Percentiles rank a stretch among this genome's conserved stretches.
phyloP scores from a whole-genome alignment of 2,329 filamentous ascomycete species.

The Rhynchosporium secalis region DNA sequence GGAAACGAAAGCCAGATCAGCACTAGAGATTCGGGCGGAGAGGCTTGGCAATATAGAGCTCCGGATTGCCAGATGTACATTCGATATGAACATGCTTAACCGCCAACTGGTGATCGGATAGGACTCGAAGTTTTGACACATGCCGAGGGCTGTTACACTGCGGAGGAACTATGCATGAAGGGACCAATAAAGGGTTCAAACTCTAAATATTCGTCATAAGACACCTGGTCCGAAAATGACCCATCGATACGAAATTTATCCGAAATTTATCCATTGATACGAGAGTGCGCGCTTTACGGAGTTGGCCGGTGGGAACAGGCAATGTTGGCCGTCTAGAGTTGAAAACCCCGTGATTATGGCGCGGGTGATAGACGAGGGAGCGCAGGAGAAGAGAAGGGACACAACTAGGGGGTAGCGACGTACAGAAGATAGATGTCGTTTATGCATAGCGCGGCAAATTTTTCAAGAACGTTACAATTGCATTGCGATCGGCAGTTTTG shows the following conservation, averaged over 20 bases:
- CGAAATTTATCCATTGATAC: neutral
- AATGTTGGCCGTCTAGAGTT: neutral
- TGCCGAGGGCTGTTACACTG: neutral
- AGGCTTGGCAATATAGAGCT: neutral
- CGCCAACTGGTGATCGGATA: neutral
- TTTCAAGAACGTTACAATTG: slow-evolving; percentile 1
- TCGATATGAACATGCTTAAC: slow-evolving; percentile 2
- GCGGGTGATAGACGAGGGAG: slow-evolving; percentile 5
- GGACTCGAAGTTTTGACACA: neutral
- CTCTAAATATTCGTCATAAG: slow-evolving; percentile 9
- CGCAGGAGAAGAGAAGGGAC: neutral
- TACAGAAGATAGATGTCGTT: neutral
- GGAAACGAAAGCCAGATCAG: neutral
- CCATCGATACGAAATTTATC: neutral
- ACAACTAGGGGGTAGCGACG: neutral
- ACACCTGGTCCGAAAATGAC: neutral
- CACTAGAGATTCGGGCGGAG: neutral
- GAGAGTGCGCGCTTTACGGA: neutral
- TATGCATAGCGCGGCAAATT: slow-evolving; percentile 18
- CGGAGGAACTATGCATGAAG: slow-evolving; percentile 3
- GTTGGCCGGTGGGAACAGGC: neutral
- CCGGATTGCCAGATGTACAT: neutral
- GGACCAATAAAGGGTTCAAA: slow-evolving; percentile 10
- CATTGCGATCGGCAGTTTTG: slow-evolving; percentile 7
- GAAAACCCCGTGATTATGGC: neutral